phyloP scores from a whole-genome alignment of 768 basidiomycete genomes.

The Tylopilus cervinicoccineus region DNA sequence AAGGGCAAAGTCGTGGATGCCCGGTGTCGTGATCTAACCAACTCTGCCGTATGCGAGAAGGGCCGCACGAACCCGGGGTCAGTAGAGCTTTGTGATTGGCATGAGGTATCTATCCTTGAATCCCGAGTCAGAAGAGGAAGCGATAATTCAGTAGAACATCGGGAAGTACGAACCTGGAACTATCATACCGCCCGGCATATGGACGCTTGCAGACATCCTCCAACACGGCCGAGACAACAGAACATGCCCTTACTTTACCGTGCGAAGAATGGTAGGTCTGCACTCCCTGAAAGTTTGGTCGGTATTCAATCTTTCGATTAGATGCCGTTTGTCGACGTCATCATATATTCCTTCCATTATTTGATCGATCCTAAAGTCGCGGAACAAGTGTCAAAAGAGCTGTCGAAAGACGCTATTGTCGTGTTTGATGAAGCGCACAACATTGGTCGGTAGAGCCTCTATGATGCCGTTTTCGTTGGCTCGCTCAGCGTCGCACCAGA shows the following conservation, averaged over 20 bases:
- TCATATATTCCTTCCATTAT: slow-evolving; percentile 99
- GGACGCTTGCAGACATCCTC: slow-evolving; percentile 91
- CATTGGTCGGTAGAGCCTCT: slow-evolving; percentile 61
- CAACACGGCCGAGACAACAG: slow-evolving; percentile 82
- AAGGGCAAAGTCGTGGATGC: slow-evolving; percentile 98
- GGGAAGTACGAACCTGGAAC: slow-evolving; percentile 78
- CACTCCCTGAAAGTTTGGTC: not conserved
- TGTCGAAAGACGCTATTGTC: slow-evolving; percentile 96
- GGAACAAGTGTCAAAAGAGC: slow-evolving; percentile 96
- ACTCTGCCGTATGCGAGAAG: slow-evolving; percentile 75
- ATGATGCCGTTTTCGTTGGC: not conserved
- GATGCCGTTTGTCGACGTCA: slow-evolving; percentile 94
- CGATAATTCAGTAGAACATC: slow-evolving; percentile 55
- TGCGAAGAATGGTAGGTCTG: slow-evolving; percentile 85
- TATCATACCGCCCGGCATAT: slow-evolving; percentile 81
- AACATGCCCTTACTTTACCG: slow-evolving; percentile 93
- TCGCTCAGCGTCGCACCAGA: slow-evolving; percentile 42
- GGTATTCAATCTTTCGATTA: slow-evolving; percentile 30
- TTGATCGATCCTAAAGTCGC: slow-evolving; percentile 98
- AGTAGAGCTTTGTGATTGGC: slow-evolving; percentile 89
- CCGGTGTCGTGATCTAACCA: slow-evolving; percentile 92
- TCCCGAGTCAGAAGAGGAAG: not conserved
- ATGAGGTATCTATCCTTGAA: slow-evolving; percentile 65
- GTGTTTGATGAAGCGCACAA: slow-evolving; percentile 99
- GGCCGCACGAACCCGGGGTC: slow-evolving; percentile 85